phyloP scores from a whole-genome alignment of 768 basidiomycete genomes.

The Calvatia gigantea region DNA sequence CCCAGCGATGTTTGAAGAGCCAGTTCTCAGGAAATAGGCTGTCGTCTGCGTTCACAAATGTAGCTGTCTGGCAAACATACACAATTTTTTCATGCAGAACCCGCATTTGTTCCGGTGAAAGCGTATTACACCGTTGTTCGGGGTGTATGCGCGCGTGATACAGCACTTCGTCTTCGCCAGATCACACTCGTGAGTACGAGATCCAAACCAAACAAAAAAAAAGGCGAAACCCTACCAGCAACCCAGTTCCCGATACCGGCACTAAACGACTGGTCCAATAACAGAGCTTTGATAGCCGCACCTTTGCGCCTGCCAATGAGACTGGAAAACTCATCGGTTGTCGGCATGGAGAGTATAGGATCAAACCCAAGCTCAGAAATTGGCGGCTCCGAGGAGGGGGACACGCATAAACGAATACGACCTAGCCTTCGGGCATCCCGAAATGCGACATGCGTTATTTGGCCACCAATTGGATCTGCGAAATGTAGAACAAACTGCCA shows the following conservation, averaged over 20 bases:
- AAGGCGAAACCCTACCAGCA: slow-evolving; percentile 49
- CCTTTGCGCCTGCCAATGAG: slow-evolving; percentile 52
- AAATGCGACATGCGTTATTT: slow-evolving; percentile 58
- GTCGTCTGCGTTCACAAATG: slow-evolving; percentile 69
- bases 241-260: slow-evolving; percentile 85
- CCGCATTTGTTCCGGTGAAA: slow-evolving; percentile 45
- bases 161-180: slow-evolving; percentile 57
- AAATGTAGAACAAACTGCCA: slow-evolving; percentile 63
- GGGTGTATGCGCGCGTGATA: slow-evolving; percentile 76
- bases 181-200: not conserved
- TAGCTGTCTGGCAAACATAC: slow-evolving; percentile 57
- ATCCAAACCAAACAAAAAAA: slow-evolving; percentile 1
- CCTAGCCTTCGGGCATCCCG: slow-evolving; percentile 69
- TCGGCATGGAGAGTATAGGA: slow-evolving; percentile 67
- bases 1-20: slow-evolving; percentile 72
- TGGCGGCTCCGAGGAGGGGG: slow-evolving; percentile 61
- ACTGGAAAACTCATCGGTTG: slow-evolving; percentile 44
- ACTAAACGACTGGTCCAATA: slow-evolving; percentile 76
- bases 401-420: slow-evolving; percentile 58
- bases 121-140: slow-evolving; percentile 56
- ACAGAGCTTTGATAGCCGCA: slow-evolving; percentile 63
- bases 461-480: slow-evolving; percentile 30
- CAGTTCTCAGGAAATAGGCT: slow-evolving; percentile 62
- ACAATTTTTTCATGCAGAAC: slow-evolving; percentile 49
- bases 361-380: slow-evolving; percentile 76